Base-by-base conservation (phyloP, 371 early-diverging fungal genomes). In the Mortierella sp. region DNA sequence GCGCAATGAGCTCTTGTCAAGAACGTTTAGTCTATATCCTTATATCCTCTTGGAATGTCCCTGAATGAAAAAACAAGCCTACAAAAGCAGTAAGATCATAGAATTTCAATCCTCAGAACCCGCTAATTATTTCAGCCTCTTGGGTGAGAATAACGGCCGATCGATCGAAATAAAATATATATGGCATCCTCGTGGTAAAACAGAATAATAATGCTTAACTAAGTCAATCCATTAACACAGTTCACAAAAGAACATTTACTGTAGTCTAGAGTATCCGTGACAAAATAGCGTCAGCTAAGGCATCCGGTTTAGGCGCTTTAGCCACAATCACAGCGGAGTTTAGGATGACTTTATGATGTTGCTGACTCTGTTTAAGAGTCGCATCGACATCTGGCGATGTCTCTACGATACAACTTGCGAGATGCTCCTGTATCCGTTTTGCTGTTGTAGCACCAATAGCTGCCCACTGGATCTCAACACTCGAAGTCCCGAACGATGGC, bases 361-460 rank as follows among this genome's bases (percentile, higher is more conserved):
- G 15, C 19, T 41, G 58, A 16, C 11, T 11, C 13, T 32, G 33
- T 24, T 22, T 8, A 5, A 11, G 16, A 21, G 32, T 32, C 32
- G 32, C 15, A 16, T 41, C 36, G 22, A 13, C 24, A 11, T 15
- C 48, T 33, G 36, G 16, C 48, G 45, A 10, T 24, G 36, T 11
- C 52, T 64, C 9, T 52, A 41, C n/a, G 11, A 55, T 41, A 19
- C 19, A 10, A 8, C 16, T 41, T 48, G 19, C 11, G 15, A 76
- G 58, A 28, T 70, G 72, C 36, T 68, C 69, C 11, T 69, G 48
- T 52, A 77, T 77, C 3, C 69, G 59, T 28, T 62, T 69, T 15
- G 60, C 62, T 10, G 78, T 77, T 2, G 78, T 77, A 19, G 60
- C 50, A 48, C 78, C 78, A 45, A 77, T 77, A 28, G 78, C 66